Conservation (phyloP, 106 monocot species). For the Gastrodia elata region DNA sequence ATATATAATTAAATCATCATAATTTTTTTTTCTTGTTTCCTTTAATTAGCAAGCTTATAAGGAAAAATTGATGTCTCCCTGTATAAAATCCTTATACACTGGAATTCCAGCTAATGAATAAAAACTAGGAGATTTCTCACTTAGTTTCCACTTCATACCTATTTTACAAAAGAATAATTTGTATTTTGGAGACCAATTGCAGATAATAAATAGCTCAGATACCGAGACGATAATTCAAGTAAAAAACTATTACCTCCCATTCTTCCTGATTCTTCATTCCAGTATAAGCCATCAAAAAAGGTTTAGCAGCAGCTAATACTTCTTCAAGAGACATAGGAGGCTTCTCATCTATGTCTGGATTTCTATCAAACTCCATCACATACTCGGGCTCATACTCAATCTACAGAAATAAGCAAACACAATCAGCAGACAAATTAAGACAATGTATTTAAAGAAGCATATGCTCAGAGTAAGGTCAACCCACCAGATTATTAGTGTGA, state of each 20-base stretch:
- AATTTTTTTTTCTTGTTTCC: no score
- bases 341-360: constrained; percentile 95
- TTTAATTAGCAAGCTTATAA: no score
- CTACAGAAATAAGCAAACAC: constrained; percentile 27
- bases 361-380: constrained; percentile 56
- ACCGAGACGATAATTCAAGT: background rate
- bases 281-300: constrained; percentile 95
- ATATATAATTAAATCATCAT: no score
- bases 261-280: constrained; percentile 86
- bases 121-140: no score
- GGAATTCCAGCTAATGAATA: no score
- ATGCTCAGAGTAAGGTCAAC: background rate
- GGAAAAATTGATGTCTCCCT: no score
- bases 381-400: constrained; percentile 97
- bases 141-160: no score
- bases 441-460: background rate
- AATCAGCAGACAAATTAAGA: background rate
- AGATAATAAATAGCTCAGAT: background rate
- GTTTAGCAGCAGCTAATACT: constrained; percentile 67
- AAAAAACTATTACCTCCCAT: constrained; percentile 62
- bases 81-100: no score
- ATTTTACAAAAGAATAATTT: background rate
- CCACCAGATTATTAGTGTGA: constrained; percentile 74
- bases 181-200: background rate
- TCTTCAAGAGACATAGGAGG: constrained; percentile 71